Evolutionary conservation across 78 protist genomes (phyloP).

Genomic region (Dictyostelium brefeldianum): DNA sequence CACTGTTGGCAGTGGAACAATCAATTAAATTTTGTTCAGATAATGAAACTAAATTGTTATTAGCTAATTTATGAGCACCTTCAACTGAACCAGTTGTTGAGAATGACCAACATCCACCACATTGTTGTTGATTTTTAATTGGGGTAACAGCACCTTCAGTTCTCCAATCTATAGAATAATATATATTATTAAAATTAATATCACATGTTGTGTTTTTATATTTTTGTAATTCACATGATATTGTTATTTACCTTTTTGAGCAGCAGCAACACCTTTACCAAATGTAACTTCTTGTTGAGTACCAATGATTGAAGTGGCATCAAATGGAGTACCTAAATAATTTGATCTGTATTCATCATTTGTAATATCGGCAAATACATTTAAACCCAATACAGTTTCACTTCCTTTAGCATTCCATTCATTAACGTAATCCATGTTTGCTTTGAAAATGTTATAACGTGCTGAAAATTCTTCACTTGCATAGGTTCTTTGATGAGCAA

Average conservation of each 20-base stretch:
- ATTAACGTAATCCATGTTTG: conserved; percentile 42
- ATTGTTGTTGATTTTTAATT: conserved; percentile 88
- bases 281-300: neutral
- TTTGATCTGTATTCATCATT: conserved; percentile 41
- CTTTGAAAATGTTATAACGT: conserved; percentile 46
- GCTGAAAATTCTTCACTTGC: conserved; percentile 2
- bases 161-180: neutral
- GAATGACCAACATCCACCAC: conserved; percentile 93
- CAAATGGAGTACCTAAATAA: conserved; percentile 1
- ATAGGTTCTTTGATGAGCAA: neutral
- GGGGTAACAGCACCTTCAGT: conserved; percentile 77
- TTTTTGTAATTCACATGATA: no score
- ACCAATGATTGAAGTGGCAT: neutral
- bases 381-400: conserved; percentile 55
- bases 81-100: conserved; percentile 11
- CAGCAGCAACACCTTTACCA: neutral
- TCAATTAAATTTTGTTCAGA: conserved; percentile 26
- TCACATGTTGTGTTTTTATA: no score
- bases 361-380: conserved; percentile 58
- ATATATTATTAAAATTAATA: no score
- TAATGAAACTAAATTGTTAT: neutral
- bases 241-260: no score
- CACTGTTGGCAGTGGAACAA: conserved; percentile 43
- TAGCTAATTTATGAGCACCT: neutral
- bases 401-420: conserved; percentile 53